Evolutionary conservation across 768 basidiomycete genomes (phyloP).

Genomic region (Pisolithus orientalis): DNA sequence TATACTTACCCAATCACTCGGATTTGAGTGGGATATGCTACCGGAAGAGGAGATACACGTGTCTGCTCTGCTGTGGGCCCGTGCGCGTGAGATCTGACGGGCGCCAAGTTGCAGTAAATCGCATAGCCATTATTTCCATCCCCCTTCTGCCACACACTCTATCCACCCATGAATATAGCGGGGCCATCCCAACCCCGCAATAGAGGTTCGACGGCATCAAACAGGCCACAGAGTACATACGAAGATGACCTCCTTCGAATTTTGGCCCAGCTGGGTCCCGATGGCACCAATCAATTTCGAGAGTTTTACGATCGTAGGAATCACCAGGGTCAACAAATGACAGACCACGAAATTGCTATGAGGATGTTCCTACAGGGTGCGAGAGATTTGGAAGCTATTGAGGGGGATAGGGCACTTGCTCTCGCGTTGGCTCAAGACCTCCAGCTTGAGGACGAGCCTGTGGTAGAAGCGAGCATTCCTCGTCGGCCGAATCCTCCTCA

Average conservation of each 20-base stretch:
- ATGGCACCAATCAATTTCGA: conserved; percentile 19
- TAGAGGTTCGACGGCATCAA: conserved; percentile 1
- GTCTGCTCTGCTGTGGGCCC: too few relatives aligned
- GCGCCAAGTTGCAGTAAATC: too few relatives aligned
- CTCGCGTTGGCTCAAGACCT: conserved; percentile 11
- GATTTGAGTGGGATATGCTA: too few relatives aligned
- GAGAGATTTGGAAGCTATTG: conserved; percentile 7
- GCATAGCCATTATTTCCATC: too few relatives aligned
- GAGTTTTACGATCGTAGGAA: conserved; percentile 4
- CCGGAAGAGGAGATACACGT: too few relatives aligned
- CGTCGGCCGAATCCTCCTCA: conserved; percentile 1
- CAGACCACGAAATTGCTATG: conserved; percentile 21
- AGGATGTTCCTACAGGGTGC: conserved; percentile 21
- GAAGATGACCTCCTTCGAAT: conserved; percentile 20
- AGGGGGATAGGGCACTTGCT: conserved; percentile 20
- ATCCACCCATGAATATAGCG: conserved; percentile 18
- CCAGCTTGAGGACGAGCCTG: background rate
- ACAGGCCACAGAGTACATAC: conserved; percentile 18
- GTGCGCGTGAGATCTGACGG: too few relatives aligned
- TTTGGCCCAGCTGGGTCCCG: conserved; percentile 12
- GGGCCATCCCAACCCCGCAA: conserved; percentile 17
- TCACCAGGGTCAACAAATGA: conserved; percentile 6
- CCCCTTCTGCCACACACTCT: too few relatives aligned
- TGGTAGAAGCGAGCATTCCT: background rate
- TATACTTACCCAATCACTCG: too few relatives aligned